A percentile compares a stretch with the other conserved stretches of the same genome.
Conservation (phyloP, 768 basidiomycete genomes). For the Cystobasidium ongulense region DNA sequence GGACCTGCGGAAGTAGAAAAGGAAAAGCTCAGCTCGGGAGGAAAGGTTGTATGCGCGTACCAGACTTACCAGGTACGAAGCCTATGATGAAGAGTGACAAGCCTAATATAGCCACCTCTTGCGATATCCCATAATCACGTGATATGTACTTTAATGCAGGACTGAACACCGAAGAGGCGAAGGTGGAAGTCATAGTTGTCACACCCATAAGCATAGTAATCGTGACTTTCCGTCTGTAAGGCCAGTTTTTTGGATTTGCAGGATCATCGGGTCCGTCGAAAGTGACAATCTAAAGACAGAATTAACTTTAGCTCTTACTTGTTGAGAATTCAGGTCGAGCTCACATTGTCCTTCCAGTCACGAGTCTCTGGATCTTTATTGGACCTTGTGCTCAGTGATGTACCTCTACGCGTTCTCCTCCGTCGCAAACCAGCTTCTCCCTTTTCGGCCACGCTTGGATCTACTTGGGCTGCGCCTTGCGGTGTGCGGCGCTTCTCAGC, state of each 20-base stretch:
- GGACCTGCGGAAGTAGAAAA: slow-evolving; percentile 38
- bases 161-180: slow-evolving; percentile 44
- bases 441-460: background rate
- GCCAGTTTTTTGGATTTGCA: slow-evolving; percentile 44
- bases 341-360: slow-evolving; percentile 23
- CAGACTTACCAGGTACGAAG: slow-evolving; percentile 2
- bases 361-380: slow-evolving; percentile 23
- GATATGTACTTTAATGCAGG: slow-evolving; percentile 40
- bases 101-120: slow-evolving; percentile 44
- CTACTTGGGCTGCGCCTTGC: background rate
- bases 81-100: slow-evolving; percentile 33
- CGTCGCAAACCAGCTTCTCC: background rate
- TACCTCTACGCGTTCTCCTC: background rate
- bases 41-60: background rate
- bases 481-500: background rate
- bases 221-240: slow-evolving; percentile 34
- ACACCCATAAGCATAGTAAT: slow-evolving; percentile 42
- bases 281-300: slow-evolving; percentile 20
- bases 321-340: background rate
- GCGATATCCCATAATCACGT: slow-evolving; percentile 40
- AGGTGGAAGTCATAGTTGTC: slow-evolving; percentile 45
- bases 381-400: background rate
- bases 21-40: slow-evolving; percentile 9
- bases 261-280: slow-evolving; percentile 39
- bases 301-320: background rate